A percentile compares a stretch with the other conserved stretches of the same genome.
phyloP scores from a whole-genome alignment of 257 asterid genomes.

The Solanum corneliomulleri region DNA sequence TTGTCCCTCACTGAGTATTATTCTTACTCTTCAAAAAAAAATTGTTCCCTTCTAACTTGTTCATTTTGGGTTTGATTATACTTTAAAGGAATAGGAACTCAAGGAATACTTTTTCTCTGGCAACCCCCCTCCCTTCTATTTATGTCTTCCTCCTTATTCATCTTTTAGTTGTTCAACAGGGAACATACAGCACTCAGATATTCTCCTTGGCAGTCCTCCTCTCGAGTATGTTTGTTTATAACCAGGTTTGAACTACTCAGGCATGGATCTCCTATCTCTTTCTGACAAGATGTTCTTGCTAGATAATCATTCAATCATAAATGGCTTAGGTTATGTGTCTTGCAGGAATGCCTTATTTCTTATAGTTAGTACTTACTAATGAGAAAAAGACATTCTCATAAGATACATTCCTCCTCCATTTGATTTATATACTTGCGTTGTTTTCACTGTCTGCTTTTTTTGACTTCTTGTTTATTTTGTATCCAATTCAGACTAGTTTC shows the following conservation, averaged over 20 bases:
- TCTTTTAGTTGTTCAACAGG: slow-evolving; percentile 40
- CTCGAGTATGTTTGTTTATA: slow-evolving; percentile 94
- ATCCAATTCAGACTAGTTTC: neutral
- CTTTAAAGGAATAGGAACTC: neutral
- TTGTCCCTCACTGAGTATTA: neutral
- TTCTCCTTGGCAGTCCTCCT: slow-evolving; percentile 93
- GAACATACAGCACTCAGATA: slow-evolving; percentile 94
- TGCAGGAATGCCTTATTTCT: neutral
- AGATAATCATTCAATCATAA: neutral
- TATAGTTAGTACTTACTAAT: neutral
- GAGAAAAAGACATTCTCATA: neutral
- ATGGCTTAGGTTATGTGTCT: neutral
- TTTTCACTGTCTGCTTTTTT: neutral
- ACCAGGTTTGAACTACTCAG: slow-evolving; percentile 58
- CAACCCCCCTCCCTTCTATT: neutral
- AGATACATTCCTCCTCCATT: neutral
- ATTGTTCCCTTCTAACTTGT: neutral
- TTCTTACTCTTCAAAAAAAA: neutral
- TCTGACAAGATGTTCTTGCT: neutral
- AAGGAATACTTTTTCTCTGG: neutral
- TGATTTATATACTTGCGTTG: neutral
- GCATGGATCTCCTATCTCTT: neutral
- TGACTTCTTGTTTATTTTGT: neutral
- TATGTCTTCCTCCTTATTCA: neutral
- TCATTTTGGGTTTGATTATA: neutral